phyloP scores from a whole-genome alignment of 768 basidiomycete genomes.

The Auricularia sp. region DNA sequence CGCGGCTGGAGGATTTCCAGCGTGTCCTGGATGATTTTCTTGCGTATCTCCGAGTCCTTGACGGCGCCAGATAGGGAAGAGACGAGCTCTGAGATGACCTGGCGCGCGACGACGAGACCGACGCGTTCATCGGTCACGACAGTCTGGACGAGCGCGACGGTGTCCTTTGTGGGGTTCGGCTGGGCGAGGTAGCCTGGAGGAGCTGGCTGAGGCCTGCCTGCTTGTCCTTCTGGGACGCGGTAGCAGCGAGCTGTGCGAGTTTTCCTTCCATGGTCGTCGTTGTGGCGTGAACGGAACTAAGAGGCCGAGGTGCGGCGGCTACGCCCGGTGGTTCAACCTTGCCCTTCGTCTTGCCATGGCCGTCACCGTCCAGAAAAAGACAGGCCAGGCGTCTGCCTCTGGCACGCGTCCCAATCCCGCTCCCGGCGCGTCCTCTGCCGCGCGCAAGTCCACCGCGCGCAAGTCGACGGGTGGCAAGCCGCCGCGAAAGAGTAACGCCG shows the following conservation, averaged over 20 bases:
- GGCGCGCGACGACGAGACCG: conserved; percentile 80
- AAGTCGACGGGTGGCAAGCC: conserved; percentile 72
- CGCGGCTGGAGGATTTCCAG: conserved; percentile 62
- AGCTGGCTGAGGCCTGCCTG: conserved; percentile 63
- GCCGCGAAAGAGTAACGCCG: conserved; percentile 24
- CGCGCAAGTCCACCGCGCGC: conserved; percentile 46
- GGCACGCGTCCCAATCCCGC: background rate
- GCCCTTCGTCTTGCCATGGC: background rate
- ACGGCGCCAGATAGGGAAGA: conserved; percentile 51
- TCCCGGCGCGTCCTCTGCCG: background rate
- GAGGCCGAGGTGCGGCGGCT: background rate
- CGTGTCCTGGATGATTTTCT: conserved; percentile 67
- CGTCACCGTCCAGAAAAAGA: background rate
- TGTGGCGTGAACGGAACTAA: background rate
- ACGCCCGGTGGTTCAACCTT: background rate
- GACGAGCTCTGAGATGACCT: conserved; percentile 79
- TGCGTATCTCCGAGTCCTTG: conserved; percentile 46
- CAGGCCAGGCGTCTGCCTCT: background rate
- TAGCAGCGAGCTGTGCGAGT: conserved; percentile 49
- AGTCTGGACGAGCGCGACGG: conserved; percentile 66
- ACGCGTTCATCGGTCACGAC: conserved; percentile 74
- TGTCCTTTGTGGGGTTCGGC: conserved; percentile 38
- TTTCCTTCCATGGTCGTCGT: conserved; percentile 47
- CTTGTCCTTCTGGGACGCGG: conserved; percentile 73
- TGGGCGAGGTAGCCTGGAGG: conserved; percentile 57